Evolutionary conservation across 345 rosid species (phyloP).

Genomic region (Ricinus communis): DNA sequence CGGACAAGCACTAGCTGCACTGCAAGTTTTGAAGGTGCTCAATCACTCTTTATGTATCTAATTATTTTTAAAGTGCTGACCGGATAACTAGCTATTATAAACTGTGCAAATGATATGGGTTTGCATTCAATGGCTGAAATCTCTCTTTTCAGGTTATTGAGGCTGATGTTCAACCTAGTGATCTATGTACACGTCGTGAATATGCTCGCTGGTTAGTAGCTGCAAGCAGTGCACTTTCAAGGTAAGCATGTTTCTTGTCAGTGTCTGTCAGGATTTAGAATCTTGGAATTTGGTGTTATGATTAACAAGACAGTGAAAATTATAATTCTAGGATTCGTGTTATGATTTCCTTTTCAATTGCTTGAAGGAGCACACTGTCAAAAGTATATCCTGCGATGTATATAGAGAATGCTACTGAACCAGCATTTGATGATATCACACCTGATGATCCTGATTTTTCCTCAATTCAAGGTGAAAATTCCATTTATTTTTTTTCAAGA

Average conservation of each 20-base stretch:
- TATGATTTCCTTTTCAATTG: constrained; percentile 24
- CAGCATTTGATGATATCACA: constrained; percentile 84
- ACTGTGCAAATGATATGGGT: background rate
- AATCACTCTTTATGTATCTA: background rate
- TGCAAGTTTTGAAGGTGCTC: constrained; percentile 84
- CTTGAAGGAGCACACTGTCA: constrained; percentile 65
- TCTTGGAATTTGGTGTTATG: constrained; percentile 23
- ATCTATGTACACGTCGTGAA: constrained; percentile 85
- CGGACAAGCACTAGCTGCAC: constrained; percentile 79
- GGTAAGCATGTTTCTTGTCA: constrained; percentile 46
- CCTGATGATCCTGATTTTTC: constrained; percentile 90
- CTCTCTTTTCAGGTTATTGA: constrained; percentile 68
- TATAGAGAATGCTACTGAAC: constrained; percentile 84
- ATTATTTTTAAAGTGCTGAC: background rate
- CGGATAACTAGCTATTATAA: background rate
- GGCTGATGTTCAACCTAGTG: constrained; percentile 65
- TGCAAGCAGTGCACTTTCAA: constrained; percentile 77
- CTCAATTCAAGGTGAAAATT: constrained; percentile 83
- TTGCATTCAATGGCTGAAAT: constrained; percentile 17
- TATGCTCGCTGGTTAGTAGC: constrained; percentile 93
- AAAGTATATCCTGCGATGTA: constrained; percentile 97
- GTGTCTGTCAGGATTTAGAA: constrained; percentile 18
- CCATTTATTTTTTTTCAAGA: no score
- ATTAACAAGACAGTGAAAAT: constrained; percentile 7
- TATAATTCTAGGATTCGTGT: constrained; percentile 6